phyloP scores from a whole-genome alignment of 768 basidiomycete genomes.

The Suillus placidus region DNA sequence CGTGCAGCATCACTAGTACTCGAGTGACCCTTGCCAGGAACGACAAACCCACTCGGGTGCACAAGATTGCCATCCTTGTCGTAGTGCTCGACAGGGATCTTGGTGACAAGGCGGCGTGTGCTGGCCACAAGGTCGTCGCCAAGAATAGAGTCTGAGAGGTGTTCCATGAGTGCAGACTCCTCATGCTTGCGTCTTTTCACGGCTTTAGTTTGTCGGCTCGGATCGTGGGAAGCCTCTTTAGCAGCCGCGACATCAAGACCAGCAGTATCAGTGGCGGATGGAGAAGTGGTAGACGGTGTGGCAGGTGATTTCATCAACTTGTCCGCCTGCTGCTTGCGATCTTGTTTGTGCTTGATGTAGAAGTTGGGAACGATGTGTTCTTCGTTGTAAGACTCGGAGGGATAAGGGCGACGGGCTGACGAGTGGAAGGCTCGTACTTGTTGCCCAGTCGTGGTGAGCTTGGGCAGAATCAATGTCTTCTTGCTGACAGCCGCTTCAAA shows the following conservation, averaged over 20 bases:
- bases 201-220: slow-evolving; percentile 8
- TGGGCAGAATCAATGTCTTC: background rate
- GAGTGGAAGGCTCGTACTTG: slow-evolving; percentile 29
- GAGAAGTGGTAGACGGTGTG: slow-evolving; percentile 8
- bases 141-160: slow-evolving; percentile 24
- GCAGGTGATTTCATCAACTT: background rate
- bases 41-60: slow-evolving; percentile 33
- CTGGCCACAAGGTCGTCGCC: slow-evolving; percentile 28
- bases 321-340: slow-evolving; percentile 7
- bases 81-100: slow-evolving; percentile 32
- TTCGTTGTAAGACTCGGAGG: slow-evolving; percentile 29
- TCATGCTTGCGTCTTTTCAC: slow-evolving; percentile 10
- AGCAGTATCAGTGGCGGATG: slow-evolving; percentile 14
- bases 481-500: background rate
- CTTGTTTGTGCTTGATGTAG: slow-evolving; percentile 30
- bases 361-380: slow-evolving; percentile 29
- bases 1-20: slow-evolving; percentile 27
- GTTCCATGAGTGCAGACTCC: slow-evolving; percentile 24
- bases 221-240: slow-evolving; percentile 8
- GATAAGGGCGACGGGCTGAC: slow-evolving; percentile 20
- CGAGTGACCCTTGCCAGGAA: slow-evolving; percentile 33
- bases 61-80: slow-evolving; percentile 18
- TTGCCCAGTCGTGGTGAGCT: slow-evolving; percentile 8
- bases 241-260: slow-evolving; percentile 8
- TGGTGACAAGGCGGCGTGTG: slow-evolving; percentile 32